Conservation (phyloP, 1,139 yeast genomes). For the Debaryomycetaceae sp. region DNA sequence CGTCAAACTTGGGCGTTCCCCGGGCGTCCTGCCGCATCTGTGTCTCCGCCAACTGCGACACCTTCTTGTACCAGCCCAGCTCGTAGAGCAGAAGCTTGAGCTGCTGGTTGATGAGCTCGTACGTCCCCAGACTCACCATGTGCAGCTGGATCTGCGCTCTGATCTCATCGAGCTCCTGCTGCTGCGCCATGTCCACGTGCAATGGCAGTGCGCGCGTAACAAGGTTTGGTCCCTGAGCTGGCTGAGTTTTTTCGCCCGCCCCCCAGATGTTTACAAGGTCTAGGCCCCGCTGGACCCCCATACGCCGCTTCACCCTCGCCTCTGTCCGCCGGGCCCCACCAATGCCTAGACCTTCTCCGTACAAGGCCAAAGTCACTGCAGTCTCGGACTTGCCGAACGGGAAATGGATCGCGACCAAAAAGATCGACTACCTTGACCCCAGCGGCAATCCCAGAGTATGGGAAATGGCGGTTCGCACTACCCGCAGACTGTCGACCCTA, state of each 20-base stretch:
- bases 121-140: slow-evolving; percentile 69
- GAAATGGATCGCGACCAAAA: slow-evolving; percentile 39
- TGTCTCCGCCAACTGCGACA: slow-evolving; percentile 43
- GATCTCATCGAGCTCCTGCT: slow-evolving; percentile 37
- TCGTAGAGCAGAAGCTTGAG: slow-evolving; percentile 58
- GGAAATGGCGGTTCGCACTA: slow-evolving; percentile 85
- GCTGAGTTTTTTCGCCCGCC: too few relatives aligned
- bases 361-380: slow-evolving; percentile 21
- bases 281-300: too few relatives aligned
- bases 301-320: too few relatives aligned
- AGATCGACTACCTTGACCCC: slow-evolving; percentile 62
- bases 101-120: slow-evolving; percentile 53
- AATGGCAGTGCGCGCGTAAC: not conserved
- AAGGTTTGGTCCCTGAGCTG: too few relatives aligned
- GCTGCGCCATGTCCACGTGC: slow-evolving; percentile 16
- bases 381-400: slow-evolving; percentile 21
- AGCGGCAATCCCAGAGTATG: slow-evolving; percentile 57
- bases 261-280: too few relatives aligned
- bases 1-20: slow-evolving; percentile 36
- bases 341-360: slow-evolving; percentile 17
- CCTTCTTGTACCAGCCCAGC: slow-evolving; percentile 80
- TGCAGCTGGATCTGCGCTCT: slow-evolving; percentile 59
- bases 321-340: too few relatives aligned
- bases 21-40: slow-evolving; percentile 23
- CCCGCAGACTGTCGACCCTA: slow-evolving; percentile 50